These are phyloP conservation scores for Naegleria fowleri DNA, from an alignment of 208 protist genomes.

Conservation along the genomic window DNA sequence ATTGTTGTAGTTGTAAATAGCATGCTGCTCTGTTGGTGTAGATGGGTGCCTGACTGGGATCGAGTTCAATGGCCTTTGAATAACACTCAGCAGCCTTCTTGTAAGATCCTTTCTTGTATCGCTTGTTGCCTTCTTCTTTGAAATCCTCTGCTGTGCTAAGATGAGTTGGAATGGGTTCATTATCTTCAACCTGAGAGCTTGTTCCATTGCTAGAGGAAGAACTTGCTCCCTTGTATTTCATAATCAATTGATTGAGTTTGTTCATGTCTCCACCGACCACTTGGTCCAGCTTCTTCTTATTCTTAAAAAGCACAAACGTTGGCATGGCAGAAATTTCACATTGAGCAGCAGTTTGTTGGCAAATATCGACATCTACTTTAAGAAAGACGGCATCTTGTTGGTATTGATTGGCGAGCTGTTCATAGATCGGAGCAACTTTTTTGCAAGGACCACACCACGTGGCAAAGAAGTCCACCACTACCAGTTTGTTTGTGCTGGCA, in stretches of 20 bases:
- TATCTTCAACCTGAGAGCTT: background rate
- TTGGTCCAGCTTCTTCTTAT: background rate
- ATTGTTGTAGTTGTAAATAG: conserved; percentile 58
- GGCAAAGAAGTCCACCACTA: background rate
- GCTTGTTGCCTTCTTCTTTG: conserved; percentile 58
- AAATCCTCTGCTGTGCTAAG: background rate
- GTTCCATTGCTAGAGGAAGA: too few species aligned
- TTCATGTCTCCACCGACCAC: background rate
- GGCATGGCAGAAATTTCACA: background rate
- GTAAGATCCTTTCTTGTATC: conserved; percentile 54
- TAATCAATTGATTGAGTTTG: background rate
- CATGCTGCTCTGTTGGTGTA: conserved; percentile 65
- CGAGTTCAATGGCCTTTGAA: conserved; percentile 56
- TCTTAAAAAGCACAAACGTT: background rate
- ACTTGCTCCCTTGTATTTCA: background rate
- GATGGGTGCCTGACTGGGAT: conserved; percentile 51
- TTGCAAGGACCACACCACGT: conserved; percentile 9
- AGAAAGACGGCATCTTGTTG: background rate
- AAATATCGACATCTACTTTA: conserved; percentile 10
- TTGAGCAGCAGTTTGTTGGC: background rate
- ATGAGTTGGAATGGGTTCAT: background rate
- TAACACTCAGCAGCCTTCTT: conserved; percentile 55
- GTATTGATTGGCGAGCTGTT: background rate
- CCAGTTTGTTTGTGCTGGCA: background rate
- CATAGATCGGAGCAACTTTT: background rate